Conservation (phyloP, 2,329 filamentous ascomycete species). For the Sclerotinia glacialis region DNA sequence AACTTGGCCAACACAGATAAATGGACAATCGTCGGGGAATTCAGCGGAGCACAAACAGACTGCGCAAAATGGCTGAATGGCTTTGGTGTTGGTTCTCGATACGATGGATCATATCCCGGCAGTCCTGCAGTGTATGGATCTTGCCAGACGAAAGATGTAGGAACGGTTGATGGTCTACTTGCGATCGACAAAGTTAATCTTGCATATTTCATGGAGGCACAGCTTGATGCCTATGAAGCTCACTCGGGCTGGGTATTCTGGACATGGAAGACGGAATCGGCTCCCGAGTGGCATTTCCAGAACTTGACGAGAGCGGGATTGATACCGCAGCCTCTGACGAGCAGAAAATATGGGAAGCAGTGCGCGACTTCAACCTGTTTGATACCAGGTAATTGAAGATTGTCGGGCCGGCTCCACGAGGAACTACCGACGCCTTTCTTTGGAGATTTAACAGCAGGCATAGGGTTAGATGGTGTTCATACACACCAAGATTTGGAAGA, state of each 20-base stretch:
- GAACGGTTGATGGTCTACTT: slow-evolving; percentile 42
- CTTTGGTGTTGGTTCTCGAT: slow-evolving; percentile 57
- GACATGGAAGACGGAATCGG: slow-evolving; percentile 46
- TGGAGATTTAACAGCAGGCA: not conserved
- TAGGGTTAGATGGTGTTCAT: not conserved
- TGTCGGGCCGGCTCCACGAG: not conserved
- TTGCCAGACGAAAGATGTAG: slow-evolving; percentile 48
- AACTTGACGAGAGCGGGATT: slow-evolving; percentile 43
- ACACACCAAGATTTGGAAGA: slow-evolving; percentile 1
- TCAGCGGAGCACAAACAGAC: slow-evolving; percentile 45
- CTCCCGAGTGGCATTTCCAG: slow-evolving; percentile 44
- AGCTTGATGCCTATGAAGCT: slow-evolving; percentile 45
- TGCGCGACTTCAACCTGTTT: slow-evolving; percentile 34
- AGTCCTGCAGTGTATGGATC: slow-evolving; percentile 39
- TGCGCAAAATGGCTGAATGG: slow-evolving; percentile 52
- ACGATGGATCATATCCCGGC: slow-evolving; percentile 42
- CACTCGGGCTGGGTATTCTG: slow-evolving; percentile 43
- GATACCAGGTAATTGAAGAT: slow-evolving; percentile 34
- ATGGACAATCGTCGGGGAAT: slow-evolving; percentile 45
- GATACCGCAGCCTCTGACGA: slow-evolving; percentile 42
- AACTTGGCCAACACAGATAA: slow-evolving; percentile 39
- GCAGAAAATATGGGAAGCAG: slow-evolving; percentile 34
- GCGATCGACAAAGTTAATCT: slow-evolving; percentile 42
- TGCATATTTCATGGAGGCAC: slow-evolving; percentile 45
- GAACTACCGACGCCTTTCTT: not conserved